Evolutionary conservation across 495 filamentous ascomycete genomes (phyloP), one percentile per base, ranked within the genome.

Genomic region (Neurospora sp.): DNA sequence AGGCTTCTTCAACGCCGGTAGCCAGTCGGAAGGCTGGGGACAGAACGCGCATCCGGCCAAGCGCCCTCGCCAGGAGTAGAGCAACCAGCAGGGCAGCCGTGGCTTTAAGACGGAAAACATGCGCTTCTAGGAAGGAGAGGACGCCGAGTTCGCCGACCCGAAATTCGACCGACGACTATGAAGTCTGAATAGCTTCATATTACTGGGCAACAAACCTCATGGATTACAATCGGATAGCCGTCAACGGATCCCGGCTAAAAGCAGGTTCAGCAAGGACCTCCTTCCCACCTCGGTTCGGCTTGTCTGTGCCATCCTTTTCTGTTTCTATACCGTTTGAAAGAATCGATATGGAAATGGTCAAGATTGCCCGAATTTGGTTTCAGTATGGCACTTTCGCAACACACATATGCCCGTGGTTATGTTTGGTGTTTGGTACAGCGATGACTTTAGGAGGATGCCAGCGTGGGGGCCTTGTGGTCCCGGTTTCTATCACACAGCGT

Each of bases 11-110:
- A 85, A 83, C 41, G 88, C 88, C 73, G 76, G 75, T 27, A 73
- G 71, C 72, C 81, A 80, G 71, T 73, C 76, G 35, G 80, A 80
- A 39, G 90, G 88, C 39, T 87, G 86, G 75, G 53, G 79, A 76
- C 92, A 92, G 88, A 96, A 97, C 76, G 93, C 93, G 0, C 93
- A 97, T 75, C 92, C 92, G 38, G 89, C 91, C 10, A 97, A 97
- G 80, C 87, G 92, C 71, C 90, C 90, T 73, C 88, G 92, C 70
- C 77, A 78, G 20, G 81, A 83, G 76, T 83, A 82, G 78, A 70
- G 61, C 40, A 31, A 68, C 41, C 53, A 65, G 53, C 53, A 65
- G 53, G 53, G 27, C 39, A 12, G 20, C 68, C 35, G 35, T 4
- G 35, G n/a, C 35, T 42, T 10, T 20, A 69, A 42, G 27, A 35